A percentile compares a stretch with the other conserved stretches of the same genome.
Evolutionary conservation across 257 asterid genomes (phyloP).

Genomic region (Agastache rugosa): DNA sequence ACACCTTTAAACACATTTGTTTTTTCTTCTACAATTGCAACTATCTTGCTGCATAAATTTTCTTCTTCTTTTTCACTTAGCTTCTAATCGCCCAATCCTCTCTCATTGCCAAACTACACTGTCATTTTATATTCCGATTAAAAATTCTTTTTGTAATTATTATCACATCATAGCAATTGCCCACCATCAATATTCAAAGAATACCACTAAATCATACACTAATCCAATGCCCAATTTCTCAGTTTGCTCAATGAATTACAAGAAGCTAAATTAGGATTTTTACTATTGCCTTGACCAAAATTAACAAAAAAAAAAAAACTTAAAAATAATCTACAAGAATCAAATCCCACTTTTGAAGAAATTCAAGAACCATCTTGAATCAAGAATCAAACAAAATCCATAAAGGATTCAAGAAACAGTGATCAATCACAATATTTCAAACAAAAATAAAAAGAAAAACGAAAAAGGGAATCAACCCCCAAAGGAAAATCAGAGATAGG

Average conservation of each 20-base stretch:
- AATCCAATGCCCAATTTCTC: background rate
- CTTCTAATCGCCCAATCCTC: background rate
- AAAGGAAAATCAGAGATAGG: background rate
- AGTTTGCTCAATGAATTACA: background rate
- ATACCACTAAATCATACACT: background rate
- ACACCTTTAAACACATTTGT: background rate
- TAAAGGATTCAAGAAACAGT: slow-evolving; percentile 7
- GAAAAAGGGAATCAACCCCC: background rate
- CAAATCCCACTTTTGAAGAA: slow-evolving; percentile 21
- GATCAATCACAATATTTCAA: slow-evolving; percentile 2
- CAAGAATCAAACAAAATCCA: background rate
- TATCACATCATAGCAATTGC: background rate
- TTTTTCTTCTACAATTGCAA: slow-evolving; percentile 14
- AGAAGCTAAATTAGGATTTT: background rate
- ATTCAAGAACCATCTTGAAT: background rate
- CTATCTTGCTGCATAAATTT: background rate
- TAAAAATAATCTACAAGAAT: background rate
- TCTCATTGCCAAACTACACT: background rate
- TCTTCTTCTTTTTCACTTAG: background rate
- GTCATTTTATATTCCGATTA: background rate
- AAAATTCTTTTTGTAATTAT: background rate
- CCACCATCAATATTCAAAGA: no score
- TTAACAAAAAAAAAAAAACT: background rate
- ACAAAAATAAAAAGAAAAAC: background rate
- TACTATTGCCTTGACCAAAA: background rate